Evolutionary conservation across 116 monocot genomes (phyloP).

Genomic region (Zostera marina): DNA sequence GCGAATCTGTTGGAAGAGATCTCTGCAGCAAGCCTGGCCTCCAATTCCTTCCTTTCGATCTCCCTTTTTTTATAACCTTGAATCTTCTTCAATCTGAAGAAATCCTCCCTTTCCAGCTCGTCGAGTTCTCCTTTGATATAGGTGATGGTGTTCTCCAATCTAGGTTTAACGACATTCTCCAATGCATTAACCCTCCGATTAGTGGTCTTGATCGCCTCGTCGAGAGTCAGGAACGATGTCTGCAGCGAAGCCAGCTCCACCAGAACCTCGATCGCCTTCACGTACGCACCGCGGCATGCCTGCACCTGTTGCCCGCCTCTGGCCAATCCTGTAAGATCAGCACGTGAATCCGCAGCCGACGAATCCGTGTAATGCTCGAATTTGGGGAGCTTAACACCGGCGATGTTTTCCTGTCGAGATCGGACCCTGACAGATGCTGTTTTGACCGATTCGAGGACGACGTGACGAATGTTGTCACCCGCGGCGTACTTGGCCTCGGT

Average conservation of each 20-base stretch:
- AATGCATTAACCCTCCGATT: slow-evolving; percentile 90
- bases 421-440: slow-evolving; percentile 59
- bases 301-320: slow-evolving; percentile 82
- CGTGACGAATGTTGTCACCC: slow-evolving; percentile 65
- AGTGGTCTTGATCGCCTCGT: slow-evolving; percentile 95
- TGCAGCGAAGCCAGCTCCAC: slow-evolving; percentile 93
- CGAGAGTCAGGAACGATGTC: slow-evolving; percentile 92
- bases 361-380: slow-evolving; percentile 75
- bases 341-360: slow-evolving; percentile 17
- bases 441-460: slow-evolving; percentile 54
- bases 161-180: slow-evolving; percentile 89
- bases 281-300: slow-evolving; percentile 67
- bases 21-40: slow-evolving; percentile 28
- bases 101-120: slow-evolving; percentile 93
- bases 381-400: slow-evolving; percentile 76
- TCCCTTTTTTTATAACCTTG: slow-evolving; percentile 82
- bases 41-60: slow-evolving; percentile 40
- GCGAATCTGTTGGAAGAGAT: slow-evolving; percentile 55
- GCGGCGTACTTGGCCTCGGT: slow-evolving; percentile 93
- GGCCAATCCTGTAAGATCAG: slow-evolving; percentile 74
- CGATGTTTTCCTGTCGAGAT: slow-evolving; percentile 87
- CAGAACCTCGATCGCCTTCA: slow-evolving; percentile 81
- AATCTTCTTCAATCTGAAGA: slow-evolving; percentile 95
- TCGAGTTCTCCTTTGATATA: slow-evolving; percentile 95
- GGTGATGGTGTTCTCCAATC: slow-evolving; percentile 88